A percentile compares a stretch with the other conserved stretches of the same genome.
phyloP scores from a whole-genome alignment of 176 grass and related monocot genomes.

The Rhipidocladum racemiflorum region DNA sequence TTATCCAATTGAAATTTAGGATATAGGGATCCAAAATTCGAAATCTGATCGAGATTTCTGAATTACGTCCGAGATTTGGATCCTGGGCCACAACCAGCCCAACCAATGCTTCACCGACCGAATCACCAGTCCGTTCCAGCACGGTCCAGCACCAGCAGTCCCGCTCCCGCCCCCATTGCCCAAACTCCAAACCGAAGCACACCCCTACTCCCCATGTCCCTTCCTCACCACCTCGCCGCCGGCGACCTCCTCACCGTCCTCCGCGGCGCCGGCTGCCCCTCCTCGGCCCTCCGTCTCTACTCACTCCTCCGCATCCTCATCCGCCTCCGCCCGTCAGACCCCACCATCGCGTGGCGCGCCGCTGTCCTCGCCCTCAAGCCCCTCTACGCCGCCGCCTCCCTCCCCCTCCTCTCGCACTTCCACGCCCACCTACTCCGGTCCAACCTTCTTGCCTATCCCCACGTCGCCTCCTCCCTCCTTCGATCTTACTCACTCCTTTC shows the following conservation, averaged over 20 bases:
- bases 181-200: not conserved
- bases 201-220: constrained; percentile 4
- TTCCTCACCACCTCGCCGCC: not conserved
- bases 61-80: no score
- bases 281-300: constrained; percentile 25
- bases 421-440: constrained; percentile 49
- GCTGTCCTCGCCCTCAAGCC: constrained; percentile 49
- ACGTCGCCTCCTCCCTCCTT: constrained; percentile 31
- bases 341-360: constrained; percentile 5
- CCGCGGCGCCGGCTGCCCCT: not conserved
- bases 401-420: constrained; percentile 40
- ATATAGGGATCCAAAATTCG: no score
- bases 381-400: constrained; percentile 24
- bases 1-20: no score
- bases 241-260: constrained; percentile 30
- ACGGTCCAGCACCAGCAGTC: not conserved
- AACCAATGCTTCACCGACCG: not conserved
- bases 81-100: no score
- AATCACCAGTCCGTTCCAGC: not conserved
- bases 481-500: constrained; percentile 18
- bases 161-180: not conserved
- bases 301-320: constrained; percentile 26
- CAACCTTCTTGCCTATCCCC: constrained; percentile 38
- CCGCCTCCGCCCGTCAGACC: constrained; percentile 7
- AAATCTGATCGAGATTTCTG: no score